Evolutionary conservation across 768 basidiomycete genomes (phyloP), one percentile per base, ranked within the genome.

Genomic region (Russula vinacea): DNA sequence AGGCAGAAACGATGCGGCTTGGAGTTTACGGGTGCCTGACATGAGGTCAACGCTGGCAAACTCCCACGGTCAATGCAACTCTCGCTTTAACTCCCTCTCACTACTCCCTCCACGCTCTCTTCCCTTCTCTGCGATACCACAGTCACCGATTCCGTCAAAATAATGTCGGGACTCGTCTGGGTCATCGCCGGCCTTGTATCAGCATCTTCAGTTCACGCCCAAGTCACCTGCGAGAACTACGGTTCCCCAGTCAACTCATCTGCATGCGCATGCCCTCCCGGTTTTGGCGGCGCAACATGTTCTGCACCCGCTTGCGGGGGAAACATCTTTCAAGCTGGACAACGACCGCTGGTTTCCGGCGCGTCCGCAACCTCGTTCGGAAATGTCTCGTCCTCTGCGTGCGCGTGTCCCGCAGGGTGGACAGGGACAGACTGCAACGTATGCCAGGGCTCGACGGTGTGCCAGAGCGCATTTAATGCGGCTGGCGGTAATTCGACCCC

Each of bases 361-460:
- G 72, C 78, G 0, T 26, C 58, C 11, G 56, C 64, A 44, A 72
- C 76, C 0, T 73, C 76, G 9, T 84, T 84, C 52, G 79, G 84
- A 16, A 94, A 95, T 71, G 70, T 92, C 64, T 87, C 86, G 1
- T 73, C 83, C 17, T 78, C 86, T 24, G 79, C 76, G 1, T 97
- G 94, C 72, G 76, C 81, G 0, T 95, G 94, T 72, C 75, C 83
- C 66, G 70, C 71, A 49, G 93, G 88, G 2, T 95, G 93, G 93
- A 79, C 78, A 1, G 94, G 92, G 11, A 77, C 78, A 1, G 89
- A 83, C 0, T 93, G 91, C 73, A 92, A 91, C 70, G 90, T 95
- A 42, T 96, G 94, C 71, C 78, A 80, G 62, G 80, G 78, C 11
- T 71, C 85, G 1, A 78, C 76, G 58, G 87, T 90, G 0, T 97